phyloP scores from a whole-genome alignment of 805 yeast genomes.

The Cyberlindnera mycetangii region DNA sequence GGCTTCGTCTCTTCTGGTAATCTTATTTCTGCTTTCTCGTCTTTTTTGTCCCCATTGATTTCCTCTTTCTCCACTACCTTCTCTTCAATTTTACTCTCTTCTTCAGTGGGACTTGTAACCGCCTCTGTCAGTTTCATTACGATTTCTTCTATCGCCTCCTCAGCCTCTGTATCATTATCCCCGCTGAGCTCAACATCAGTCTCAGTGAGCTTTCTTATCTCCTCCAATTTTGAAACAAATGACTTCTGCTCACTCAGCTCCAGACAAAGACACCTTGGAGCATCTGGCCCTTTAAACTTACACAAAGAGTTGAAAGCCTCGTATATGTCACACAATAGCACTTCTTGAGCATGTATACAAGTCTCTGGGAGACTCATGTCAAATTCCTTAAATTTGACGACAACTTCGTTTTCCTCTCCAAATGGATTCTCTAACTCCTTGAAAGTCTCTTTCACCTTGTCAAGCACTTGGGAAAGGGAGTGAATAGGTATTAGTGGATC shows the following conservation, averaged over 20 bases:
- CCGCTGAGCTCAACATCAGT: background rate
- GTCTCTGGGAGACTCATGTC: conserved; percentile 19
- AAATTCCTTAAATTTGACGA: conserved; percentile 22
- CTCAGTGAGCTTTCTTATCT: conserved; percentile 9
- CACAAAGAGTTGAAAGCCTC: conserved; percentile 14
- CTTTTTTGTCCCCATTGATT: background rate
- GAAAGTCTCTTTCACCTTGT: conserved; percentile 18
- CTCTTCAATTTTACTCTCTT: background rate
- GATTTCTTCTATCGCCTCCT: background rate
- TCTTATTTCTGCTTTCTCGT: background rate
- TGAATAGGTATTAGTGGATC: conserved; percentile 16
- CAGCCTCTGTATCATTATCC: background rate
- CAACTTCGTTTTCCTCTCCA: conserved; percentile 19
- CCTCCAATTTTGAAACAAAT: conserved; percentile 16
- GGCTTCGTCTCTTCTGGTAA: background rate
- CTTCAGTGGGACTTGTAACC: background rate
- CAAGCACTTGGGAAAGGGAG: conserved; percentile 18
- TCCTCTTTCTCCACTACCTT: background rate
- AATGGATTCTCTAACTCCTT: conserved; percentile 21
- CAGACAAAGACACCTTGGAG: conserved; percentile 15
- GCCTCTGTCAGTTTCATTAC: background rate
- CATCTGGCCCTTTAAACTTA: conserved; percentile 2
- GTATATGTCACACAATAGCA: conserved; percentile 19
- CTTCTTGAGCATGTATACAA: conserved; percentile 18
- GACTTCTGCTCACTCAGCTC: conserved; percentile 16